Evolutionary conservation across 73 alveolate genomes (phyloP), one percentile per base, ranked within the genome.

Genomic region (Paramecium primaurelia): DNA sequence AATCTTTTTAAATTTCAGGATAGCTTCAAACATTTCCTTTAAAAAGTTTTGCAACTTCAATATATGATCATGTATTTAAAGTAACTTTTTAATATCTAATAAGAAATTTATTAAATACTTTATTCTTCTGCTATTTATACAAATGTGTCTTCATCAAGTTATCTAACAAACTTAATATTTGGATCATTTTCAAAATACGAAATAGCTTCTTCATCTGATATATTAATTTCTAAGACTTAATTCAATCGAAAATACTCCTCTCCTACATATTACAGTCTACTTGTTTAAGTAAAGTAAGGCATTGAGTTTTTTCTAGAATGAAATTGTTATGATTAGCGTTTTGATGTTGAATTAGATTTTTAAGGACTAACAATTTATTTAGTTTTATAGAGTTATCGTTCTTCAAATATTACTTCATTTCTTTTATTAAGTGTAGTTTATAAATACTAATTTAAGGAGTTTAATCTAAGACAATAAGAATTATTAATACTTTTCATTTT

Each of bases 1-100:
- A 18, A 90, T 51, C 22, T 90, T 73, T 77, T 90, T 90, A 44
- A 90, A 58, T 42, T 77, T 90, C 4, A 90, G 36, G 42, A 51
- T 34, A 84, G 83, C 85, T 16, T 84, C 86, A 45, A 84, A 59
- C 86, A 84, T 28, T 14, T 84, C 83, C 36, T 45, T 84, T 34
- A 45, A 45, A 73, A 73, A 73, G 34, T 73, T 34, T 18, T 30
- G 68, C 47, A 73, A 73, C 38, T 73, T 73, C 34, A 37, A 44
- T 16, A 73, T 73, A 40, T 40, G 58, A 34, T 73, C 87, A 73
- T 73, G 87, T 73, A 73, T 73, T 73, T 73, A 44, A 1, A 73
- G 18, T 38, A 73, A 73, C 87, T 73, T 73, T 73, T 73, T 37
- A 12, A 73, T 37, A 40, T 73, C 87, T 73, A 34, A 73, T 73